These are phyloP conservation scores for Aquilaria malaccensis DNA, from an alignment of 345 rosid species.

Conservation along the genomic window DNA sequence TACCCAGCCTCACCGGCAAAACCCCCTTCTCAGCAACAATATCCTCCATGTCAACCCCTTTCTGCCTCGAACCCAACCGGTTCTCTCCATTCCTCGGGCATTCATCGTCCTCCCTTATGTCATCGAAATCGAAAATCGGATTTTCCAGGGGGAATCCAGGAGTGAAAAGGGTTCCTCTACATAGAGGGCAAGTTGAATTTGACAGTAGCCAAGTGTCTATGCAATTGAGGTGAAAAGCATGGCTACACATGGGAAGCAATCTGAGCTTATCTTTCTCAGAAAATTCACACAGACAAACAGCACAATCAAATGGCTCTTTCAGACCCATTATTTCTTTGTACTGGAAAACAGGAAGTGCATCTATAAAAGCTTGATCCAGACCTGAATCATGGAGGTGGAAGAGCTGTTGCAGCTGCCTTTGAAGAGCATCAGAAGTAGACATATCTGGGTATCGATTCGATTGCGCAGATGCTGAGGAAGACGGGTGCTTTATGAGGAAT, in stretches of 20 bases:
- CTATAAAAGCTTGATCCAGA: conserved; percentile 83
- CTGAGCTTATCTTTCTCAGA: conserved; percentile 78
- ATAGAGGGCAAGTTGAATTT: conserved; percentile 76
- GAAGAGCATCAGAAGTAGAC: conserved; percentile 67
- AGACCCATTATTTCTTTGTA: conserved; percentile 65
- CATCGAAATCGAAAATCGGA: conserved; percentile 65
- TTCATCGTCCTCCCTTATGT: conserved; percentile 54
- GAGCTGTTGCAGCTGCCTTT: conserved; percentile 85
- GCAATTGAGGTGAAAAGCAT: conserved; percentile 81
- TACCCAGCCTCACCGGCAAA: conserved; percentile 76
- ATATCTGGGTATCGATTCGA: conserved; percentile 64
- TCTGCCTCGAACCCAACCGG: conserved; percentile 27
- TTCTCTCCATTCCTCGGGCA: conserved; percentile 31
- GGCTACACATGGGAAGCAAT: conserved; percentile 76
- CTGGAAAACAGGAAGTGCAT: conserved; percentile 80
- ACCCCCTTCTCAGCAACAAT: conserved; percentile 51
- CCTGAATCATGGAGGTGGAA: conserved; percentile 90
- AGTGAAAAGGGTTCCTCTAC: conserved; percentile 64
- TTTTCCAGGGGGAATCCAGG: conserved; percentile 64
- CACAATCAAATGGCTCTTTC: conserved; percentile 82
- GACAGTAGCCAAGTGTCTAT: conserved; percentile 89
- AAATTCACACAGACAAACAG: conserved; percentile 85
- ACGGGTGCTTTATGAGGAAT: conserved; percentile 65
- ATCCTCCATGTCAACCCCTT: conserved; percentile 54
- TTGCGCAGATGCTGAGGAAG: conserved; percentile 40